Base-by-base conservation (phyloP, 768 basidiomycete species). In the Macrocybe gigantea region DNA sequence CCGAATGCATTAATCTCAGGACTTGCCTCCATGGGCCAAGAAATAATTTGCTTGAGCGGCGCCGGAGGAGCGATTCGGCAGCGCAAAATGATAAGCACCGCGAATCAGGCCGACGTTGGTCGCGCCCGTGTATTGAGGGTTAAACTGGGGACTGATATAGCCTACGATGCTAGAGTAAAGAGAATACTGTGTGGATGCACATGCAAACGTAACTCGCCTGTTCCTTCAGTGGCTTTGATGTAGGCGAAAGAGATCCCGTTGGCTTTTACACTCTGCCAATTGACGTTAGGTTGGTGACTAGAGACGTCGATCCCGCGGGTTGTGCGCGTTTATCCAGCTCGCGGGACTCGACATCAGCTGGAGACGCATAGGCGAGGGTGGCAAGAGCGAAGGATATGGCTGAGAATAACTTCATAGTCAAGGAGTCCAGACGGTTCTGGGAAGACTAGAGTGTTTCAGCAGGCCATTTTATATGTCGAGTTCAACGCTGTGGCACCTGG, bases 141-240 rank as follows among this genome's bases (percentile, higher is more conserved):
- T 67, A 63, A 82, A 82, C 9, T 61, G 39, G 0, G 75, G 69
- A 53, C 65, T 67, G 3, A n/a, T 62, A 54, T 71, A 82, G 1
- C 60, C 66, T 70, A 39, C 31, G 6, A 35, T 33, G 31, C 32
- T 33, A 44, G 12, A 10, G 9, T 44, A 9, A 9, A 10, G 5
- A 6, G 4, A 31, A 5, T n/a, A n/a, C n/a, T n/a, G n/a, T n/a
- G n/a, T n/a, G 1, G 32, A 5, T 9, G 5, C 8, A n/a, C 10
- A 32, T 51, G 10, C 3, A n/a, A 9, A 15, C 13, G 29, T 37
- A 38, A 44, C 51, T 2, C 37, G 57, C 57, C 38, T n/a, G 54
- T 59, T 39, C 53, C 50, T 58, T 85, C 82, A 2, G 82, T 85
- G 7, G 82, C 83, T 58, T 84, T 85, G 72, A 85, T 83, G 56